phyloP scores from a whole-genome alignment of 2,329 filamentous ascomycete genomes.

The Neopestalotiopsis sp. region DNA sequence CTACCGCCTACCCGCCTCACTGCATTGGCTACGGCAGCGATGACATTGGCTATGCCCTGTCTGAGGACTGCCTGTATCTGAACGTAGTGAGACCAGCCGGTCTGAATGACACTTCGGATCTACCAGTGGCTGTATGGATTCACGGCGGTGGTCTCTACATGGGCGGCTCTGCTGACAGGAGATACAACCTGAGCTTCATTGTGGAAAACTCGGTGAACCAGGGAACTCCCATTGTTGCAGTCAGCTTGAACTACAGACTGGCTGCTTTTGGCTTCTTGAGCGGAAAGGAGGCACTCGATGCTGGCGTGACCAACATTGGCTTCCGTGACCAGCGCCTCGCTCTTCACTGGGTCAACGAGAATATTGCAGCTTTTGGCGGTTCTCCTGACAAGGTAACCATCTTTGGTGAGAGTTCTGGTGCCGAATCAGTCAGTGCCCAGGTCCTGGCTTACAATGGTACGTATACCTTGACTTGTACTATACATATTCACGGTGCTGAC shows the following conservation, averaged over 20 bases:
- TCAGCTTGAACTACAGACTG: slow-evolving; percentile 53
- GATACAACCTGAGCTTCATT: slow-evolving; percentile 66
- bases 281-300: slow-evolving; percentile 41
- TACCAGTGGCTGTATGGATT: slow-evolving; percentile 64
- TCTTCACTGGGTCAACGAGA: slow-evolving; percentile 47
- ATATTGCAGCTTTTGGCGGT: slow-evolving; percentile 40
- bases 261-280: slow-evolving; percentile 53
- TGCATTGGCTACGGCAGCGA: slow-evolving; percentile 49
- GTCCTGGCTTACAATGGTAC: slow-evolving; percentile 46
- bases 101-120: slow-evolving; percentile 21
- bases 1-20: slow-evolving; percentile 45
- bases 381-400: slow-evolving; percentile 46
- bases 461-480: not conserved
- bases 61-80: slow-evolving; percentile 37
- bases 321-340: slow-evolving; percentile 50
- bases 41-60: slow-evolving; percentile 22
- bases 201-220: slow-evolving; percentile 51
- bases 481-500: not conserved
- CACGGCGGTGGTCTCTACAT: slow-evolving; percentile 44
- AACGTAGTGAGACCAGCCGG: slow-evolving; percentile 34
- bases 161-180: slow-evolving; percentile 42
- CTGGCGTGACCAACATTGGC: slow-evolving; percentile 52
- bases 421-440: slow-evolving; percentile 46
- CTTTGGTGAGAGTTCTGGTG: slow-evolving; percentile 53
- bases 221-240: slow-evolving; percentile 51